Conservation (phyloP, 202 grass and related monocot species). For the Zoysia matrella region DNA sequence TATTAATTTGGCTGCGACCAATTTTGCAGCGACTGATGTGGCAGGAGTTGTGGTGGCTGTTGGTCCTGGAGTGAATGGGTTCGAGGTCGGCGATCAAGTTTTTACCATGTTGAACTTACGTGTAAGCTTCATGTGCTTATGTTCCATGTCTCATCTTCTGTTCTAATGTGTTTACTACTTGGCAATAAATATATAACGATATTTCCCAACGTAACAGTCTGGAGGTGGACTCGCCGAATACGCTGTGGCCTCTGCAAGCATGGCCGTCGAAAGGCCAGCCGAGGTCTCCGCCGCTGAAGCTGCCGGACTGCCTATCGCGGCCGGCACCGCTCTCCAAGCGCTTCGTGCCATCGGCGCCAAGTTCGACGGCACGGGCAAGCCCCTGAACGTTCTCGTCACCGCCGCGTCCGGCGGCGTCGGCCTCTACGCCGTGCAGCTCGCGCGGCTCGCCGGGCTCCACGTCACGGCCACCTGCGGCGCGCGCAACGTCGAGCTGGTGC, state of each 20-base stretch:
- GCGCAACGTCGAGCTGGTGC: constrained; percentile 32
- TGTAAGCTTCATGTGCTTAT: no score
- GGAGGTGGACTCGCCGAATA: not conserved
- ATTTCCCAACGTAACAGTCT: not conserved
- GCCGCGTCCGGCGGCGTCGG: constrained; percentile 74
- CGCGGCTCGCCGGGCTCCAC: constrained; percentile 54
- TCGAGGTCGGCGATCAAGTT: not conserved
- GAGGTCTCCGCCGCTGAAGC: not conserved
- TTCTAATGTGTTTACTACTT: no score
- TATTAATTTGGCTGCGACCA: not conserved
- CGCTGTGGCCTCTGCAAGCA: not conserved
- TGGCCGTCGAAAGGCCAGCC: not conserved
- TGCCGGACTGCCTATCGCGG: not conserved
- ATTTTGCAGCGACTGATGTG: not conserved
- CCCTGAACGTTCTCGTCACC: constrained; percentile 64
- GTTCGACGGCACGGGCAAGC: not conserved
- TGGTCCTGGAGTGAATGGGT: not conserved
- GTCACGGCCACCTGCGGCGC: constrained; percentile 76
- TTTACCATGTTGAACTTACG: not conserved
- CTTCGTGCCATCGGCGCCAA: not conserved
- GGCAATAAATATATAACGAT: no score
- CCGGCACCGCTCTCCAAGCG: not conserved
- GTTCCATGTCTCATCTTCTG: no score
- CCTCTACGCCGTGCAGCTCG: constrained; percentile 67
- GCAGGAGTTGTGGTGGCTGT: not conserved